These are phyloP conservation scores for Taxawa tesnikishii DNA, from an alignment of 2,329 filamentous ascomycete species.

Conservation along the genomic window DNA sequence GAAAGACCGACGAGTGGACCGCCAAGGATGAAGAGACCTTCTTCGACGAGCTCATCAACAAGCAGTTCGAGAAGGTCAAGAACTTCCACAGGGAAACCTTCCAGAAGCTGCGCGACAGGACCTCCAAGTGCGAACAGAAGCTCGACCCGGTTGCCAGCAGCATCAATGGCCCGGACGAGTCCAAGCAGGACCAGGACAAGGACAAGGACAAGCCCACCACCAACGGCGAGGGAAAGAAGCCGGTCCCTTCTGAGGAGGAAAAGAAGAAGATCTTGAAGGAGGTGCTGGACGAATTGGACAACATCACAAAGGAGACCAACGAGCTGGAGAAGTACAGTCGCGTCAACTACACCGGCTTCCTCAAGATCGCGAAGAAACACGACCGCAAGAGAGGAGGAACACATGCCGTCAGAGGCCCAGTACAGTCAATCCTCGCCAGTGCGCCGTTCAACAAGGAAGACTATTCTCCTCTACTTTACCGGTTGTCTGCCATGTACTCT, in stretches of 20 bases:
- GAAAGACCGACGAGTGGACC: slow-evolving; percentile 59
- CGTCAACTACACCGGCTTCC: slow-evolving; percentile 93
- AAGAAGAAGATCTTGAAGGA: slow-evolving; percentile 48
- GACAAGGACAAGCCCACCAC: slow-evolving; percentile 10
- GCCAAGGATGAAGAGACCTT: slow-evolving; percentile 89
- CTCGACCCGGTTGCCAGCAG: slow-evolving; percentile 42
- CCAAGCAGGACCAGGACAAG: slow-evolving; percentile 18
- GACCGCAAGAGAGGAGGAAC: slow-evolving; percentile 87
- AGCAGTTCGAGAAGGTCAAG: slow-evolving; percentile 90
- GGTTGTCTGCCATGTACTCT: slow-evolving; percentile 90
- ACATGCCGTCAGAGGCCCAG: slow-evolving; percentile 68
- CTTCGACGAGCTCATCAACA: slow-evolving; percentile 88
- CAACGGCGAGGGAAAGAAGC: slow-evolving; percentile 21
- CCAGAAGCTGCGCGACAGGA: slow-evolving; percentile 68
- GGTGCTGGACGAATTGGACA: slow-evolving; percentile 68
- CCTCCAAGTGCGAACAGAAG: slow-evolving; percentile 54
- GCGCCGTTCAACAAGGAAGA: slow-evolving; percentile 92
- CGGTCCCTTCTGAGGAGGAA: slow-evolving; percentile 26
- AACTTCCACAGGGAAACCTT: slow-evolving; percentile 76
- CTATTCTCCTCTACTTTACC: slow-evolving; percentile 77
- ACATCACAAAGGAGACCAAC: slow-evolving; percentile 79
- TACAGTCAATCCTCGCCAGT: slow-evolving; percentile 79
- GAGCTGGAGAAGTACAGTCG: slow-evolving; percentile 91
- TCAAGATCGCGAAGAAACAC: slow-evolving; percentile 98
- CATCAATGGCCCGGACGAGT: slow-evolving; percentile 19